Conservation (phyloP, 768 basidiomycete species). For the Cystobasidium onofrii region DNA sequence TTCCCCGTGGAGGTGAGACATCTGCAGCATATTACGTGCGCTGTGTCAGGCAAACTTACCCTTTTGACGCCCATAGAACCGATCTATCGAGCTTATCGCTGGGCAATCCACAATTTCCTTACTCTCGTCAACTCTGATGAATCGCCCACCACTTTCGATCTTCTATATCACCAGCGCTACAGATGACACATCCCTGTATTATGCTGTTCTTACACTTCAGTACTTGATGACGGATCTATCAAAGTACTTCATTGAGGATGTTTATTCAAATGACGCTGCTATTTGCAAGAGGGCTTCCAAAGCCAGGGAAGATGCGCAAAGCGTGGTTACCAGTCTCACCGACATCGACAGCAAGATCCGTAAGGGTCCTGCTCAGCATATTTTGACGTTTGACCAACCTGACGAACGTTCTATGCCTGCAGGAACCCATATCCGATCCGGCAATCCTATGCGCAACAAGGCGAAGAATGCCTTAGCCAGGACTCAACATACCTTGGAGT, state of each 20-base stretch:
- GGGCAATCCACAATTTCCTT: neutral
- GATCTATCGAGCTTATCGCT: neutral
- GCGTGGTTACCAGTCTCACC: neutral
- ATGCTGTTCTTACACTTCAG: slow-evolving; percentile 1
- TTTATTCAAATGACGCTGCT: neutral
- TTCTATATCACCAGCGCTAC: neutral
- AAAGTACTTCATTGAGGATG: neutral
- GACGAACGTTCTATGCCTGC: neutral
- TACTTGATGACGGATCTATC: neutral
- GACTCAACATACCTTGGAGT: slow-evolving; percentile 10
- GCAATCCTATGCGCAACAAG: slow-evolving; percentile 23
- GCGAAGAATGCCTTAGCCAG: slow-evolving; percentile 25
- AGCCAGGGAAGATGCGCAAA: neutral
- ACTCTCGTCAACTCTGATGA: neutral
- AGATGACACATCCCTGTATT: neutral
- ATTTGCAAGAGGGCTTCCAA: neutral
- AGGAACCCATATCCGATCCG: slow-evolving; percentile 2
- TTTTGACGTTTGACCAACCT: neutral
- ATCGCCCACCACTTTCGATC: neutral
- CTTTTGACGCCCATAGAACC: neutral
- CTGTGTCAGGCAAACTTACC: no score
- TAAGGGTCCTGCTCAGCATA: neutral
- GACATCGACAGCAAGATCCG: slow-evolving; percentile 24
- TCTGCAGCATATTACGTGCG: no score
- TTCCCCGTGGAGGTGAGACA: neutral